Percentiles rank a stretch among this genome's conserved stretches.
These are phyloP conservation scores for Linnemannia elongata DNA, from an alignment of 192 early-diverging fungal species.

Conservation along the genomic window DNA sequence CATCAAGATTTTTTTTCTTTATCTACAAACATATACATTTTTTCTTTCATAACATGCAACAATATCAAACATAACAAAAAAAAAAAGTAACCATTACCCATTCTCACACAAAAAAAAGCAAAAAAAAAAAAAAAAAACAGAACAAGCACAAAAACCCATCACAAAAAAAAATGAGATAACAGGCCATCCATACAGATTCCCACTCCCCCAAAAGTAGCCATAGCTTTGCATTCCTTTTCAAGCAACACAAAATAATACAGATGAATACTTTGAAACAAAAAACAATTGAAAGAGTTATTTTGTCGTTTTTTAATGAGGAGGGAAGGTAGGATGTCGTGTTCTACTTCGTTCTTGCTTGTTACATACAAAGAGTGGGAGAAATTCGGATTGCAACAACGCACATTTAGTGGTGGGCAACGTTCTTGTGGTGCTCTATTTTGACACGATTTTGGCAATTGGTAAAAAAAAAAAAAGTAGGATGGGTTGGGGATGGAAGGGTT, in stretches of 20 bases:
- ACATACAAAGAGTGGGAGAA: neutral
- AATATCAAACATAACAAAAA: neutral
- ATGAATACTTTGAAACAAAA: neutral
- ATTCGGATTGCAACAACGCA: neutral
- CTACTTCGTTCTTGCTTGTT: neutral
- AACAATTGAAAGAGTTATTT: neutral
- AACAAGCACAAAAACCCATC: neutral
- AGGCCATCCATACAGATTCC: neutral
- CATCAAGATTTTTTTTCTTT: constrained; percentile 3
- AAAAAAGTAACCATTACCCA: neutral
- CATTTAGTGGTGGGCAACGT: constrained; percentile 83
- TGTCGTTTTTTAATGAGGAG: neutral
- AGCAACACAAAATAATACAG: neutral
- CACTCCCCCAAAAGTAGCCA: neutral
- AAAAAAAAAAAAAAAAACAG: neutral
- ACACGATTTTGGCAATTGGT: neutral
- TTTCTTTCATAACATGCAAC: neutral
- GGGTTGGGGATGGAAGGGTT: neutral
- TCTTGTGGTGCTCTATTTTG: constrained; percentile 81
- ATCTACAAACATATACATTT: neutral
- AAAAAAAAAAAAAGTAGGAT: too few species aligned
- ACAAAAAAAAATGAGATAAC: neutral
- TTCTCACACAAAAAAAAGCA: neutral
- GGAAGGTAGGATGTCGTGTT: neutral
- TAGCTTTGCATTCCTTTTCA: neutral